phyloP scores from a whole-genome alignment of 139 green algal genomes.

The Microglena sp. region DNA sequence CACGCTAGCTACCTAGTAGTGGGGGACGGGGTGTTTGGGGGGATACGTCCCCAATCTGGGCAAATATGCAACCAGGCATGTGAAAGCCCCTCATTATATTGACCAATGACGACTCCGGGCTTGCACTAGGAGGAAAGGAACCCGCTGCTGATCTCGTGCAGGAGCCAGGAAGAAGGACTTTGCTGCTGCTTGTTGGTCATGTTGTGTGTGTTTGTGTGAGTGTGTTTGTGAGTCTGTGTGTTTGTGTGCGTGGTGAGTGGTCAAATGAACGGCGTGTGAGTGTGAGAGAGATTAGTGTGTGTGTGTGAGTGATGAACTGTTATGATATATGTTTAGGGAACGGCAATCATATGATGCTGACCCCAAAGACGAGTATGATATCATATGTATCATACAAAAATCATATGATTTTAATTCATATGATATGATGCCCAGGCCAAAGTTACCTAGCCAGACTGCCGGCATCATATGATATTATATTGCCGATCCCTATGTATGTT shows the following conservation, averaged over 20 bases:
- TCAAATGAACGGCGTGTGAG: not conserved
- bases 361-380: too few species aligned
- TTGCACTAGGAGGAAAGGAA: not conserved
- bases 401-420: too few species aligned
- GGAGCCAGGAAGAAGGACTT: not conserved
- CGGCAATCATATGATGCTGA: too few species aligned
- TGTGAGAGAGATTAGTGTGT: not conserved
- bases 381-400: too few species aligned
- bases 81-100: not conserved
- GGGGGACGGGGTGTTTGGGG: not conserved
- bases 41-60: not conserved
- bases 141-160: not conserved
- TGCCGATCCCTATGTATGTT: too few species aligned
- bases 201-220: not conserved
- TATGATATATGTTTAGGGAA: not conserved
- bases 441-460: too few species aligned
- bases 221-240: not conserved
- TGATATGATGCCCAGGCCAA: too few species aligned
- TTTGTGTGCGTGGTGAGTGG: not conserved
- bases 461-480: too few species aligned
- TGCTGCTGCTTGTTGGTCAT: not conserved
- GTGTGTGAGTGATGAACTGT: not conserved
- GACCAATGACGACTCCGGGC: not conserved
- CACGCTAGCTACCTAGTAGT: too few species aligned
- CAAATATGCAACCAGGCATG: not conserved